Conservation (phyloP, 352 stramenopile species). For the Proteromonas lacertae region DNA sequence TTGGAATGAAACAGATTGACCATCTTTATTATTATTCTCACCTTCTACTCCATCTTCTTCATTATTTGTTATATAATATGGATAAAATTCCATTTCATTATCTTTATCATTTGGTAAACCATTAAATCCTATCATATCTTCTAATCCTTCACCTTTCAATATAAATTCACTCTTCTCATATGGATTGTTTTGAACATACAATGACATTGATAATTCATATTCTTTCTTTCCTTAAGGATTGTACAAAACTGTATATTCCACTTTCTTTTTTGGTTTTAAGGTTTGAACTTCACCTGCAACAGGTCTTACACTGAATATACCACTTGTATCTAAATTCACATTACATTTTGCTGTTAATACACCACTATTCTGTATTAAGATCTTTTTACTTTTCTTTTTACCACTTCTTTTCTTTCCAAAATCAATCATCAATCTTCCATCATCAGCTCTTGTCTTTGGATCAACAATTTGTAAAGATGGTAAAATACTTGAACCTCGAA, state of each 20-base stretch:
- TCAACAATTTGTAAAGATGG: constrained; percentile 45
- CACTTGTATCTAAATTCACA: constrained; percentile 34
- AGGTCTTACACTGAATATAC: no score
- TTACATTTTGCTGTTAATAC: constrained; percentile 49
- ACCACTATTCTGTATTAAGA: constrained; percentile 50
- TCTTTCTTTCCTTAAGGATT: no score
- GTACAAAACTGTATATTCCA: constrained; percentile 28
- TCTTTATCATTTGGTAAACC: no score
- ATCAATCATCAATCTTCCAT: constrained; percentile 23
- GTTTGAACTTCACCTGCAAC: no score
- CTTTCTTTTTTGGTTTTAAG: constrained; percentile 20
- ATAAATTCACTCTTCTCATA: constrained; percentile 37
- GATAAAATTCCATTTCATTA: no score
- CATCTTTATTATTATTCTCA: no score
- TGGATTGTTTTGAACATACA: constrained; percentile 45
- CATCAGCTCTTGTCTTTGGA: constrained; percentile 23
- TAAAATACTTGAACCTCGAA: constrained; percentile 44
- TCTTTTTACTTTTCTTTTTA: constrained; percentile 21
- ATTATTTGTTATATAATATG: no score
- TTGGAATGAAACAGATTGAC: no score
- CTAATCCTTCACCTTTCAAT: constrained; percentile 28
- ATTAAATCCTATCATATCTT: no score
- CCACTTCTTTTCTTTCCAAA: constrained; percentile 21
- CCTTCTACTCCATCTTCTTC: no score
- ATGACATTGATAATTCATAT: constrained; percentile 10